Conservation (phyloP, 1,139 yeast species). For the Tardiomyces depauwii region DNA sequence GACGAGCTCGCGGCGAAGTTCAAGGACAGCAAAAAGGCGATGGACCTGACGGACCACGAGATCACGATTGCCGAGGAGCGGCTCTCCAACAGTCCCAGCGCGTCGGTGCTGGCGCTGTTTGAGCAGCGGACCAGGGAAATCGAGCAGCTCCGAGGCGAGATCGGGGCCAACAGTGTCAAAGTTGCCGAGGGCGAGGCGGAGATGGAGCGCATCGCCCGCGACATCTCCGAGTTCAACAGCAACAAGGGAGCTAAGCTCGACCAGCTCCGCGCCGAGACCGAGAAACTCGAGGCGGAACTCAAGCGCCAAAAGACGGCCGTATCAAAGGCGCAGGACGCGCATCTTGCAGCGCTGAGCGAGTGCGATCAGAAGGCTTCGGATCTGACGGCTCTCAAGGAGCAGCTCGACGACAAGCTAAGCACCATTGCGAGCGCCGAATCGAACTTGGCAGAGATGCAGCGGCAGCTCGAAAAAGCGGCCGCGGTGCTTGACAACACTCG, state of each 20-base stretch:
- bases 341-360: constrained; percentile 59
- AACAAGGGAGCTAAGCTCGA: constrained; percentile 76
- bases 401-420: constrained; percentile 26
- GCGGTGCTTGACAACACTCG: constrained; percentile 29
- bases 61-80: constrained; percentile 50
- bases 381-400: constrained; percentile 33
- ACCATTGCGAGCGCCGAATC: constrained; percentile 31
- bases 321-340: constrained; percentile 25
- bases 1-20: constrained; percentile 41
- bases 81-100: constrained; percentile 49
- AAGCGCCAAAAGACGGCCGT: not conserved
- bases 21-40: constrained; percentile 48
- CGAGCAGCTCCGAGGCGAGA: constrained; percentile 13
- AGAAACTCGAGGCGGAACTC: constrained; percentile 23
- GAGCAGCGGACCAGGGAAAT: constrained; percentile 6
- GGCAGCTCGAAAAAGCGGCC: constrained; percentile 24
- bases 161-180: constrained; percentile 7
- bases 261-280: constrained; percentile 50
- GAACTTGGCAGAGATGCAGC: constrained; percentile 21
- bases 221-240: constrained; percentile 68
- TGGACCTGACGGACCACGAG: constrained; percentile 60
- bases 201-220: constrained; percentile 52
- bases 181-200: constrained; percentile 25
- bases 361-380: constrained; percentile 60
- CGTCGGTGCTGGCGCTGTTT: constrained; percentile 23